phyloP scores from a whole-genome alignment of 2,329 filamentous ascomycete genomes.

The Penicillium paneum region DNA sequence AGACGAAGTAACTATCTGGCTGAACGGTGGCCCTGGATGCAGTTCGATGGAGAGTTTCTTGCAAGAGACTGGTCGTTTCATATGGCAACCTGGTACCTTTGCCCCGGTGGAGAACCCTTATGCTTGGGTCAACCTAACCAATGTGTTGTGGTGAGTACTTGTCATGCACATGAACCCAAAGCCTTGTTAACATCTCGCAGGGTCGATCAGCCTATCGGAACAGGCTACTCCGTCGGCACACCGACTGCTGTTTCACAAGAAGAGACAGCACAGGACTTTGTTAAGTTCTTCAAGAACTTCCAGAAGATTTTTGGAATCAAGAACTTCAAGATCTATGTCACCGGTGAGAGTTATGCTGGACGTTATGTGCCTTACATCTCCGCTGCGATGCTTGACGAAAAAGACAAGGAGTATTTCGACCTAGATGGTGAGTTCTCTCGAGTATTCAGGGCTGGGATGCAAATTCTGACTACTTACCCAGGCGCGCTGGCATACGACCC shows the following conservation, averaged over 20 bases:
- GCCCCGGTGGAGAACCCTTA: conserved; percentile 64
- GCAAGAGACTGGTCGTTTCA: conserved; percentile 73
- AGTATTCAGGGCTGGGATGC: background rate
- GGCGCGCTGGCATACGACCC: conserved; percentile 70
- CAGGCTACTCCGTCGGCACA: conserved; percentile 66
- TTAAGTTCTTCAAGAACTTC: conserved; percentile 78
- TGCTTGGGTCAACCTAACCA: conserved; percentile 72
- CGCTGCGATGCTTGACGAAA: conserved; percentile 67
- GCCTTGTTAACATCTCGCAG: conserved; percentile 7
- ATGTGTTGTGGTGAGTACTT: conserved; percentile 66
- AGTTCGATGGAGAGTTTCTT: conserved; percentile 65
- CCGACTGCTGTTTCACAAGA: conserved; percentile 64
- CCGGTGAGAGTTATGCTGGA: conserved; percentile 72
- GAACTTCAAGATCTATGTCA: conserved; percentile 68
- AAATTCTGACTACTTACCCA: conserved; percentile 14
- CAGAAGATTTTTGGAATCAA: conserved; percentile 66
- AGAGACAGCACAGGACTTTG: conserved; percentile 67
- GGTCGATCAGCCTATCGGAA: conserved; percentile 49
- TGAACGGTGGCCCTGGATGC: conserved; percentile 56
- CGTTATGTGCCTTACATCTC: conserved; percentile 70
- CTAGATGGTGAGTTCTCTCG: conserved; percentile 50
- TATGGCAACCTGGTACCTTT: conserved; percentile 68
- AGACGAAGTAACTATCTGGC: conserved; percentile 44
- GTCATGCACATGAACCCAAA: background rate
- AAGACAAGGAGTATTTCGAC: conserved; percentile 67